Evolutionary conservation across 1,284 basidiomycete genomes (phyloP).

Genomic region (Apiotrichum siamense): DNA sequence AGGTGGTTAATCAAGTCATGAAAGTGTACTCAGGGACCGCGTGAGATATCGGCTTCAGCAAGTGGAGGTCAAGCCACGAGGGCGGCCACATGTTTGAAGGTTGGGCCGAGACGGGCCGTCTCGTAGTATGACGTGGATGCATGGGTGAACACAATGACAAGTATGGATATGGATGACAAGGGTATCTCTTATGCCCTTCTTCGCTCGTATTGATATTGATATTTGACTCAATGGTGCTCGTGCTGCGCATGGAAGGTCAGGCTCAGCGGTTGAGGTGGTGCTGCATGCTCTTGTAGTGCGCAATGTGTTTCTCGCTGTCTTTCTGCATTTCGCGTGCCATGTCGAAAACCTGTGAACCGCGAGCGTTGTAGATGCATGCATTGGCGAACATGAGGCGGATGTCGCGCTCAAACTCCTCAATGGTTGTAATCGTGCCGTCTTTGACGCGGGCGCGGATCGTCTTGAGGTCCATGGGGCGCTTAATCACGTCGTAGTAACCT

Average conservation of each 20-base stretch:
- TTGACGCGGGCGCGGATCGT: conserved; percentile 76
- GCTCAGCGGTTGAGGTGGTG: conserved; percentile 22
- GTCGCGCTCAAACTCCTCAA: conserved; percentile 80
- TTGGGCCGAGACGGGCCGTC: too few species aligned
- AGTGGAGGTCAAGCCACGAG: too few species aligned
- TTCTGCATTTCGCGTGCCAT: conserved; percentile 95
- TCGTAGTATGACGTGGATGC: too few species aligned
- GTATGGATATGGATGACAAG: background rate
- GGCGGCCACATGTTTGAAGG: too few species aligned
- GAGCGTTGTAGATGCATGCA: conserved; percentile 89
- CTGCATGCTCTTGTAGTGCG: conserved; percentile 56
- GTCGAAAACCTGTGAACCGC: conserved; percentile 69
- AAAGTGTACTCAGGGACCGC: too few species aligned
- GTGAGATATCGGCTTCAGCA: too few species aligned
- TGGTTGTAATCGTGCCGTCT: conserved; percentile 70
- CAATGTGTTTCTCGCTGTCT: conserved; percentile 70
- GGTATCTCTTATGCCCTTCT: background rate
- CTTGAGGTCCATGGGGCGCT: conserved; percentile 85
- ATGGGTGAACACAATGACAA: background rate
- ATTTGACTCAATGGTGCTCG: too few species aligned
- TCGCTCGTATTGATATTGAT: background rate
- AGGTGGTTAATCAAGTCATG: too few species aligned
- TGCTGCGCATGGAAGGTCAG: background rate
- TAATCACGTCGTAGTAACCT: conserved; percentile 83
- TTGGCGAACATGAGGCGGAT: conserved; percentile 91